Evolutionary conservation across 345 rosid genomes (phyloP).

Genomic region (Noccaea caerulescens): DNA sequence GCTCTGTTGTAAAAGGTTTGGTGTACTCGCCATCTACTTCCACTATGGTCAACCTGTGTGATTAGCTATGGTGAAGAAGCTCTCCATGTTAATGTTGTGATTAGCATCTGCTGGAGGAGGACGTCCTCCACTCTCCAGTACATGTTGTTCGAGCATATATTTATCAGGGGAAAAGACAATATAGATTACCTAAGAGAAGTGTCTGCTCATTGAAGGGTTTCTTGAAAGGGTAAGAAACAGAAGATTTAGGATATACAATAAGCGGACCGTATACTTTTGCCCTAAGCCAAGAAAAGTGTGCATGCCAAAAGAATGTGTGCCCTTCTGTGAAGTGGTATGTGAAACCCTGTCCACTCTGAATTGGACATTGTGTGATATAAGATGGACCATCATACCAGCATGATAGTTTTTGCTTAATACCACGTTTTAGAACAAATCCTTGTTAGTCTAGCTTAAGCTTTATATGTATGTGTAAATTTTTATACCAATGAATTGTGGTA

Average conservation of each 20-base stretch:
- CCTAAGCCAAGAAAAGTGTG: conserved; percentile 90
- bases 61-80: conserved; percentile 76
- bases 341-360: conserved; percentile 71
- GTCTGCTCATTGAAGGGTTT: conserved; percentile 67
- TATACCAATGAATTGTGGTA: conserved; percentile 84
- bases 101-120: conserved; percentile 44
- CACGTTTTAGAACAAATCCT: conserved; percentile 29
- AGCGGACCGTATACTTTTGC: conserved; percentile 76
- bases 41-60: conserved; percentile 71
- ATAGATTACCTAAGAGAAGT: conserved; percentile 58
- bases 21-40: conserved; percentile 90
- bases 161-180: not conserved
- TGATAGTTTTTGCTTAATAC: conserved; percentile 74
- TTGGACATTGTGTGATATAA: conserved; percentile 88
- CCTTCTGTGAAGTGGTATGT: conserved; percentile 70
- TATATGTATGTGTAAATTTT: not conserved
- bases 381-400: conserved; percentile 95
- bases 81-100: conserved; percentile 62
- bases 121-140: conserved; percentile 65
- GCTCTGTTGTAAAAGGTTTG: conserved; percentile 66
- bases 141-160: conserved; percentile 51
- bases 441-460: not conserved
- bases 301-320: conserved; percentile 87
- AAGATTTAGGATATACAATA: conserved; percentile 67
- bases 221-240: conserved; percentile 73